These are phyloP conservation scores for Lactifluus rugatus DNA, from an alignment of 768 basidiomycete species.

Conservation along the genomic window DNA sequence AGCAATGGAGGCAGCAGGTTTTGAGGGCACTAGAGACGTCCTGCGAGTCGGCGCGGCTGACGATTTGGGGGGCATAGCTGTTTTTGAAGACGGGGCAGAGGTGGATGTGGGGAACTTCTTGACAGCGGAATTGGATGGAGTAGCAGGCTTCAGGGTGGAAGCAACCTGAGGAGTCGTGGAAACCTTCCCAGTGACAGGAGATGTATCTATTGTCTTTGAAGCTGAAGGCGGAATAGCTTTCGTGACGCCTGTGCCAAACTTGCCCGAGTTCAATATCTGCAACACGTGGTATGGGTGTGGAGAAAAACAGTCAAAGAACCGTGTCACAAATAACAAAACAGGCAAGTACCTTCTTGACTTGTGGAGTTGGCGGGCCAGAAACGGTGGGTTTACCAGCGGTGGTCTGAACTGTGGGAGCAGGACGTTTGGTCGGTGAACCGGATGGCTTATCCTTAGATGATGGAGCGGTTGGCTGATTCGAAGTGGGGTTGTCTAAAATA, in stretches of 20 bases:
- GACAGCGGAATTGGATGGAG: conserved; percentile 1
- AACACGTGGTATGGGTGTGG: conserved; percentile 15
- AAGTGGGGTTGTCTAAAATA: conserved; percentile 2
- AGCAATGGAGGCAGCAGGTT: conserved; percentile 1
- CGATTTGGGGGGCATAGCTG: conserved; percentile 19
- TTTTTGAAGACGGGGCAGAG: conserved; percentile 17
- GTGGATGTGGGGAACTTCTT: conserved; percentile 27
- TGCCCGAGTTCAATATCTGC: conserved; percentile 19
- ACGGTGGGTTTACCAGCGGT: conserved; percentile 37
- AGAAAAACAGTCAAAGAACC: conserved; percentile 16
- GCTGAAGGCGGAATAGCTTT: conserved; percentile 33
- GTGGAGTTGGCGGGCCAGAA: conserved; percentile 38
- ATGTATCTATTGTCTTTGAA: conserved; percentile 33
- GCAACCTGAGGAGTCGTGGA: conserved; percentile 22
- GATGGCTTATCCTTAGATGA: conserved; percentile 22
- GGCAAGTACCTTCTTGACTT: conserved; percentile 58
- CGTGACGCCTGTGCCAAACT: conserved; percentile 25
- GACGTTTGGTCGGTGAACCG: conserved; percentile 24
- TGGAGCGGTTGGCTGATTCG: conserved; percentile 18
- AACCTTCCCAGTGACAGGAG: conserved; percentile 25
- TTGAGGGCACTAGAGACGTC: conserved; percentile 33
- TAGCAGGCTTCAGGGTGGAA: conserved; percentile 28
- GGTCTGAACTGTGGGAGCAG: conserved; percentile 30
- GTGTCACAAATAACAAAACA: conserved; percentile 16
- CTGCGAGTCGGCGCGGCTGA: conserved; percentile 13